Evolutionary conservation across 2,329 filamentous ascomycete species (phyloP), one percentile per base, ranked within the genome.

Genomic region (Fusarium austroafricanum): DNA sequence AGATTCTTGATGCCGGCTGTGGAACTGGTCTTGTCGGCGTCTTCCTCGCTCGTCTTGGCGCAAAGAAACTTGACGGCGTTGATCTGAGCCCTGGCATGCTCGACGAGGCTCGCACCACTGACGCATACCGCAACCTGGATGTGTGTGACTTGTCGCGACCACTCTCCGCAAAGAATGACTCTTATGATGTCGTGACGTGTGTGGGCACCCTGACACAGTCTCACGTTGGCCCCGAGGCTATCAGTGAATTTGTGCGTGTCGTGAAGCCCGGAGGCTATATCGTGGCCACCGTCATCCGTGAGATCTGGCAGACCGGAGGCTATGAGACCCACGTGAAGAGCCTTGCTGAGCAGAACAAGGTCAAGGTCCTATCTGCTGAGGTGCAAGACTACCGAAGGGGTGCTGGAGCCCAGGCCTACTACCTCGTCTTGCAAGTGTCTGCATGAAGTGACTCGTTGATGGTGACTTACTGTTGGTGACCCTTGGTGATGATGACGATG

Each of bases 51-150:
- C 74, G 79, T 37, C 71, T 78, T 31, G 81, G 82, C 4, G 81
- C 80, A 5, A 77, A 78, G 37, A 75, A 78, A n/a, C 80, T 87
- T 40, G 83, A 86, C 50, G 86, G 86, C 26, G 73, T 86, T 26
- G 86, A 88, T 65, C 75, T 87, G 17, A 84, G 82, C 50, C 78
- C 80, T 2, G 81, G 82, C 31, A 87, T 87, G 86, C 80, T 88
- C 7, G 79, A 80, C 5, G 74, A 85, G n/a, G 85, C 86, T 4
- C 72, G 77, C n/a, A 75, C 81, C 38, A 83, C 81, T 0, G 82
- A 81, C 4, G 79, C 79, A 21, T 87, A 87, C 73, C 77, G 79
- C 18, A 71, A 78, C 18, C 77, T 87, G 11, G 75, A 78, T 18
- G 71, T 79, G 4, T 80, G 78, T 2, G 85, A 87, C 68, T 74